A percentile compares a stretch with the other conserved stretches of the same genome.
Evolutionary conservation across 805 yeast species (phyloP).

Genomic region (Yarrowia osloensis): DNA sequence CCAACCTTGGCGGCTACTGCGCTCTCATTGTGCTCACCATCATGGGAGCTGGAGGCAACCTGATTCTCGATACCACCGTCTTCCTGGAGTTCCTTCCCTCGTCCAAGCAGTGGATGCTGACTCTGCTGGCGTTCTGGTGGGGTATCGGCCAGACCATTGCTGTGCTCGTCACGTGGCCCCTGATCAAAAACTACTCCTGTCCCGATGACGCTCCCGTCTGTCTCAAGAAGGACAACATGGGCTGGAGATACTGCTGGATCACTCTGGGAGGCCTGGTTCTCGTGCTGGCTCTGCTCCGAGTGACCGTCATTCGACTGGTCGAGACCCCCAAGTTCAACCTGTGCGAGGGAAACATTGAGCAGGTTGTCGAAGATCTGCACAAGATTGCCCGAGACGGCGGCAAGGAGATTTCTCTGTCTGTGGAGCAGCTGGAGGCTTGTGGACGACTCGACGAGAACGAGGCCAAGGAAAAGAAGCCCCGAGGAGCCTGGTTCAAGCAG

Average conservation of each 20-base stretch:
- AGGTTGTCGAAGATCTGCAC: conserved; percentile 51
- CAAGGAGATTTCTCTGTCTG: conserved; percentile 47
- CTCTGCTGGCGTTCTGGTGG: conserved; percentile 62
- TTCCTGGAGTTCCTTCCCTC: conserved; percentile 57
- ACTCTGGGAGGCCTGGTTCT: conserved; percentile 56
- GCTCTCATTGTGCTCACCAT: conserved; percentile 46
- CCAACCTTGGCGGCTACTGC: conserved; percentile 52
- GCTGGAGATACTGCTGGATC: conserved; percentile 64
- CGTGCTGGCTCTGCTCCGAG: conserved; percentile 51
- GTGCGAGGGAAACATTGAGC: conserved; percentile 54
- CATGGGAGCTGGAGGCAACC: conserved; percentile 59
- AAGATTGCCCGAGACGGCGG: conserved; percentile 53
- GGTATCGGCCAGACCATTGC: conserved; percentile 63
- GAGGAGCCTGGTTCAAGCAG: conserved; percentile 30
- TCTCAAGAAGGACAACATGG: conserved; percentile 51
- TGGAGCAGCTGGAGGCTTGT: conserved; percentile 51
- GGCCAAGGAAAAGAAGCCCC: background rate
- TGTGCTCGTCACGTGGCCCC: conserved; percentile 56
- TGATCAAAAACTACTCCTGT: conserved; percentile 55
- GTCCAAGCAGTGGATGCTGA: conserved; percentile 53
- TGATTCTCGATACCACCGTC: conserved; percentile 56
- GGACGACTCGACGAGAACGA: conserved; percentile 44
- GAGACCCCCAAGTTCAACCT: conserved; percentile 61
- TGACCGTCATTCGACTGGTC: conserved; percentile 49
- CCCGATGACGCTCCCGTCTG: conserved; percentile 46